These are phyloP conservation scores for Coniochaeta sp. DNA, from an alignment of 2,329 filamentous ascomycete species.

Conservation along the genomic window DNA sequence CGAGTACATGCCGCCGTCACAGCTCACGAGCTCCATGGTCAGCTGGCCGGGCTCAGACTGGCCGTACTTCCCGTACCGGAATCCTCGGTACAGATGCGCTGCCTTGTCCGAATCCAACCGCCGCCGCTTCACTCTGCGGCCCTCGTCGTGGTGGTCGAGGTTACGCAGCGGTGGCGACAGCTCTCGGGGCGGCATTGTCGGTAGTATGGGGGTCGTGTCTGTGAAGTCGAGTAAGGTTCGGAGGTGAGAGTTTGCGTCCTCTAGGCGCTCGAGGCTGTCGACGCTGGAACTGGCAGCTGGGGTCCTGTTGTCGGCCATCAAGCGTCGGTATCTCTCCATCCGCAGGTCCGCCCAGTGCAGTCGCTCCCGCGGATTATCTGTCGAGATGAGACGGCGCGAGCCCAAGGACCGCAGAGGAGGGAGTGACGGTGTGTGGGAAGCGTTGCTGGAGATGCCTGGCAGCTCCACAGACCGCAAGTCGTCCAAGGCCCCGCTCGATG, in stretches of 20 bases:
- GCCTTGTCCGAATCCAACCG: constrained; percentile 60
- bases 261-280: constrained; percentile 30
- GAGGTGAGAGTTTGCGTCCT: constrained; percentile 35
- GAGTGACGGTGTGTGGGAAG: constrained; percentile 19
- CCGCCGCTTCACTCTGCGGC: constrained; percentile 56
- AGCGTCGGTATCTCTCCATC: constrained; percentile 16
- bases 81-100: constrained; percentile 42
- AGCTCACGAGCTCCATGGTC: constrained; percentile 82
- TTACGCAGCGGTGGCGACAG: constrained; percentile 26
- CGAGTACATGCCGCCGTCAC: constrained; percentile 69
- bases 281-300: constrained; percentile 15
- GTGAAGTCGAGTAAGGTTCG: constrained; percentile 31
- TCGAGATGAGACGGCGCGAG: not conserved
- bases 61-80: constrained; percentile 79
- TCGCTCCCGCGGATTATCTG: constrained; percentile 14
- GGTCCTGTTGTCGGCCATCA: constrained; percentile 8
- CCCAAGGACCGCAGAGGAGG: constrained; percentile 28
- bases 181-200: constrained; percentile 18
- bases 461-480: not conserved
- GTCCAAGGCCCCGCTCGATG: not conserved
- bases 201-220: constrained; percentile 16
- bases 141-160: constrained; percentile 35
- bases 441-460: constrained; percentile 5
- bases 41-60: constrained; percentile 78
- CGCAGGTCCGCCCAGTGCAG: constrained; percentile 16